These are phyloP conservation scores for Cutaneotrichosporon cyanovorans DNA, from an alignment of 1,284 basidiomycete genomes.

Conservation along the genomic window DNA sequence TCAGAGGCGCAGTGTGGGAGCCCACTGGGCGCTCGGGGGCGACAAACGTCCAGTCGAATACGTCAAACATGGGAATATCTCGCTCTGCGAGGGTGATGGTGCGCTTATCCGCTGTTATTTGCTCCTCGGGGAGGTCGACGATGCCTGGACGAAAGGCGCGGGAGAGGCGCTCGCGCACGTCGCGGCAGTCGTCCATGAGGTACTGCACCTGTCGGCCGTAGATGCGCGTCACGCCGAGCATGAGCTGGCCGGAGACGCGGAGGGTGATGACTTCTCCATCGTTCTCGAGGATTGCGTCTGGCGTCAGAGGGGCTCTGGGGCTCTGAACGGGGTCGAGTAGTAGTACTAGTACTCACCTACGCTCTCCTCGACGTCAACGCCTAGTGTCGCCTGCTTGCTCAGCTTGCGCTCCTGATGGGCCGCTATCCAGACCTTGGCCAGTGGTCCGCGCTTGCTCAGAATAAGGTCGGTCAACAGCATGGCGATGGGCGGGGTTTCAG, in stretches of 20 bases:
- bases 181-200: constrained; percentile 93
- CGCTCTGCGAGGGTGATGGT: constrained; percentile 41
- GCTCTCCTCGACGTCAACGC: constrained; percentile 88
- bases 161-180: constrained; percentile 88
- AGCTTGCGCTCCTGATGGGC: constrained; percentile 98
- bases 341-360: constrained; percentile 57
- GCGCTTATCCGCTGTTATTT: constrained; percentile 75
- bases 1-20: constrained; percentile 14
- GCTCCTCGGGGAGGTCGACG: constrained; percentile 90
- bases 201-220: constrained; percentile 98
- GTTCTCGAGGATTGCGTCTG: constrained; percentile 68
- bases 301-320: background rate
- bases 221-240: constrained; percentile 92
- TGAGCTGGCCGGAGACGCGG: constrained; percentile 84
- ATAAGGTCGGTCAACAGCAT: constrained; percentile 90
- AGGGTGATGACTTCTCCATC: constrained; percentile 80
- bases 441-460: constrained; percentile 81
- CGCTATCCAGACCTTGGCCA: constrained; percentile 96
- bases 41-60: constrained; percentile 35
- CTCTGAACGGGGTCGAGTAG: no score
- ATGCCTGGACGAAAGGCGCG: constrained; percentile 78
- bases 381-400: constrained; percentile 86
- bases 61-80: constrained; percentile 23
- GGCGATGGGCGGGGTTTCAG: background rate
- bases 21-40: constrained; percentile 5